Evolutionary conservation across 352 stramenopile species (phyloP), one percentile per base, ranked within the genome.

Genomic region (Globisporangium parvum): DNA sequence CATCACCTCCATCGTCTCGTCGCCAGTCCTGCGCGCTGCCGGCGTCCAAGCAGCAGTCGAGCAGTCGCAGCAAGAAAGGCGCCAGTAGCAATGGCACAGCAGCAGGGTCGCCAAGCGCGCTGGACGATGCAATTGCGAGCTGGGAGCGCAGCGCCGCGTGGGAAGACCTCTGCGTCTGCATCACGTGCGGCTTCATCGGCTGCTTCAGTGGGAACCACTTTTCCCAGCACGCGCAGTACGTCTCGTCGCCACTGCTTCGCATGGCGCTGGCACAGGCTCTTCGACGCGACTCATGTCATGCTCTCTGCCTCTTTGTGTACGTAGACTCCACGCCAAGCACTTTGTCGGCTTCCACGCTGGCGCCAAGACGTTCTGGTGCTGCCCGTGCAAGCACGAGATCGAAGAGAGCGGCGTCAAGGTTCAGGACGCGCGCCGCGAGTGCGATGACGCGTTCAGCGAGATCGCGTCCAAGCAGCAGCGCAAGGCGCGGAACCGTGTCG

Each of bases 141-240:
- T 83, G 71, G 72, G 60, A 67, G 31, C 55, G 62, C 21, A 64
- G 69, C 35, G 51, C 51, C 0, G 51, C 72, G 37, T 73, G 62
- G 57, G 62, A 68, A 6, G 67, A 84, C 45, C 60, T 87, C 33
- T 62, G 76, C 31, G 42, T 87, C 3, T 89, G 79, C 50, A 65
- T 89, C 14, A 79, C 60, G 21, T 89, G 79, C 52, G 79, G 68
- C 46, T 82, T 82, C 57, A 62, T 89, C 17, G 79, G 67, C 33
- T 89, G 79, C 52, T 61, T 84, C 20, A 68, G 67, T 47, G 51
- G 61, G 12, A 74, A 72, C 37, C 79, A 89, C 63, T 80, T 82
- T 51, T 62, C 63, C 40, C 65, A 68, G 41, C 79, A 89, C 53
- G 53, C 80, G 17, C 65, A 80, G 67, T 80, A 69, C 42, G 57